Conservation (phyloP, 768 basidiomycete species). For the Phanerodontia chrysosporium region DNA sequence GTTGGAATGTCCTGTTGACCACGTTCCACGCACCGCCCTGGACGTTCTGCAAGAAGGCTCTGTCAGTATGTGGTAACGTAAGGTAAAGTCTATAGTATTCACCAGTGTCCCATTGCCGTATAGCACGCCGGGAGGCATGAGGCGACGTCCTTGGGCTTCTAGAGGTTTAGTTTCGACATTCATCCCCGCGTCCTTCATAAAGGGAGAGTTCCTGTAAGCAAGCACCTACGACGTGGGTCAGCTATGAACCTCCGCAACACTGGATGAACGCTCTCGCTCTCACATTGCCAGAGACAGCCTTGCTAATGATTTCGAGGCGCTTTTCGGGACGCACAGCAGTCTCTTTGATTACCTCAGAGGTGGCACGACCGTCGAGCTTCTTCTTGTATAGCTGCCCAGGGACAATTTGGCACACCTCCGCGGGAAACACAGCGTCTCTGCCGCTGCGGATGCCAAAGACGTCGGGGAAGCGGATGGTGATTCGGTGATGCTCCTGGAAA, state of each 20-base stretch:
- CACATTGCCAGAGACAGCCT: slow-evolving; percentile 3
- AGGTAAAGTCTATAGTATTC: not conserved
- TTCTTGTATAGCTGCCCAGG: slow-evolving; percentile 13
- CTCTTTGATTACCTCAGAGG: not conserved
- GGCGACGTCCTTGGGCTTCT: not conserved
- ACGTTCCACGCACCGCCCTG: slow-evolving; percentile 36
- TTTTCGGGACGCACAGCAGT: not conserved
- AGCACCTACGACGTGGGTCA: not conserved
- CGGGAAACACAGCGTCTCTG: slow-evolving; percentile 9
- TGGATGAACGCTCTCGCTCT: not conserved
- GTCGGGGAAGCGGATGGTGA: slow-evolving; percentile 4
- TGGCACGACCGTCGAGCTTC: slow-evolving; percentile 5
- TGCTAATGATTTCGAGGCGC: not conserved
- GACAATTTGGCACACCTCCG: slow-evolving; percentile 9
- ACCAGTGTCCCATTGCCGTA: slow-evolving; percentile 1
- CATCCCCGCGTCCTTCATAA: slow-evolving; percentile 5
- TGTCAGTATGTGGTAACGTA: not conserved
- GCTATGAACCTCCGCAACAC: too few species aligned
- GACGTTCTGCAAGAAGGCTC: not conserved
- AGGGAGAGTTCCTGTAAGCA: not conserved
- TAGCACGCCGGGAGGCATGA: not conserved
- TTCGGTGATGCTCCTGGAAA: not conserved
- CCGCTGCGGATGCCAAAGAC: slow-evolving; percentile 9
- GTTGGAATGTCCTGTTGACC: slow-evolving; percentile 24
- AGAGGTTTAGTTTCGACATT: not conserved